Conservation (phyloP, 2,329 filamentous ascomycete genomes). For the Pestalotiopsis sp. region DNA sequence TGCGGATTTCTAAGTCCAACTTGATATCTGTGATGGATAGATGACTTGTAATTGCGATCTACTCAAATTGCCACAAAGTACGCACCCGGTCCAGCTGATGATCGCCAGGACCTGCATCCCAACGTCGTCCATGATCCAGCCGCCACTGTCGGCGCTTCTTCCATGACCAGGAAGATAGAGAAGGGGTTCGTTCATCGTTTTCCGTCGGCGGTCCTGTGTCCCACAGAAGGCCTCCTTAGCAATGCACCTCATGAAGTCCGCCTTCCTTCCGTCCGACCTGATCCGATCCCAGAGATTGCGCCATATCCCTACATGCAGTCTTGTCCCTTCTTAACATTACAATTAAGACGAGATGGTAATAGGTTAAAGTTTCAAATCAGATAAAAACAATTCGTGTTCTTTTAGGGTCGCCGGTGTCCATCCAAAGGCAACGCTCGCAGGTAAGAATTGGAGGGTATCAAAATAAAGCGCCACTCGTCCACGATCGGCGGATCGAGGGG, state of each 20-base stretch:
- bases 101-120: too few species aligned
- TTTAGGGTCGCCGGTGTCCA: background rate
- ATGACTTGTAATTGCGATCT: too few species aligned
- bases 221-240: too few species aligned
- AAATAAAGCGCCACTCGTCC: background rate
- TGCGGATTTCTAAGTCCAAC: too few species aligned
- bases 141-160: too few species aligned
- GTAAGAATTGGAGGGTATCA: background rate
- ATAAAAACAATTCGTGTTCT: background rate
- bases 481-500: background rate
- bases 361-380: background rate
- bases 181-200: too few species aligned
- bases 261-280: background rate
- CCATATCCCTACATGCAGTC: background rate
- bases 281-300: background rate
- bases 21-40: too few species aligned
- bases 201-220: too few species aligned
- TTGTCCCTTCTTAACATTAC: background rate
- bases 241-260: background rate
- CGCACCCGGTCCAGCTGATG: too few species aligned
- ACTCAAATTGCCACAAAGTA: too few species aligned
- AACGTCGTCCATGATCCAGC: too few species aligned
- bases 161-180: too few species aligned
- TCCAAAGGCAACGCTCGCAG: background rate
- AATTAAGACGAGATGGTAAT: background rate